Percentiles rank a stretch among this genome's conserved stretches.
phyloP scores from a whole-genome alignment of 495 filamentous ascomycete species.

The Xylona heveae region DNA sequence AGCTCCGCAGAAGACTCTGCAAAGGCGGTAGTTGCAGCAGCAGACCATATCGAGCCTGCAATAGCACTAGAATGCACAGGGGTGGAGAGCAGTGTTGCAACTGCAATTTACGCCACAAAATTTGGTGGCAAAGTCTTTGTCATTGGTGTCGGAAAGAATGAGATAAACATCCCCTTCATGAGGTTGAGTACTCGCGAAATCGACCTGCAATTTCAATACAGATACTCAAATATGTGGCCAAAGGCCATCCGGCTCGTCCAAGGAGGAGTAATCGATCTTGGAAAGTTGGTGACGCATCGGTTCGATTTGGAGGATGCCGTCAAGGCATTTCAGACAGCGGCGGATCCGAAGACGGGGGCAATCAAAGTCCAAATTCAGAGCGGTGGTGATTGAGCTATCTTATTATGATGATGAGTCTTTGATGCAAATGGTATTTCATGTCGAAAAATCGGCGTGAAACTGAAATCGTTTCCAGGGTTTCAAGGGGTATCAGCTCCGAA shows the following conservation, averaged over 20 bases:
- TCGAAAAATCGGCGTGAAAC: no score
- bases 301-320: slow-evolving; percentile 70
- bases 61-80: slow-evolving; percentile 43
- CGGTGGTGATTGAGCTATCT: no score
- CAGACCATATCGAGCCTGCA: slow-evolving; percentile 25
- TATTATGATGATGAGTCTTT: no score
- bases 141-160: slow-evolving; percentile 35
- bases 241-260: slow-evolving; percentile 71
- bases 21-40: slow-evolving; percentile 27
- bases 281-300: slow-evolving; percentile 68
- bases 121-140: slow-evolving; percentile 37
- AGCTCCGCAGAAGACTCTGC: slow-evolving; percentile 28
- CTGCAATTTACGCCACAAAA: slow-evolving; percentile 29
- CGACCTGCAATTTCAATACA: slow-evolving; percentile 88
- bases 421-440: no score
- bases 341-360: slow-evolving; percentile 72
- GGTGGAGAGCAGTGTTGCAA: slow-evolving; percentile 34
- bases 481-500: no score
- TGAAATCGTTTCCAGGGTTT: no score
- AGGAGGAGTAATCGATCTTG: slow-evolving; percentile 53
- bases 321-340: slow-evolving; percentile 71
- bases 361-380: slow-evolving; percentile 89
- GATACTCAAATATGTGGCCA: slow-evolving; percentile 91
- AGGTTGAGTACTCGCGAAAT: slow-evolving; percentile 69
- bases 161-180: slow-evolving; percentile 50